Evolutionary conservation across 78 protist genomes (phyloP).

Genomic region (Pelomyxa schiedti): DNA sequence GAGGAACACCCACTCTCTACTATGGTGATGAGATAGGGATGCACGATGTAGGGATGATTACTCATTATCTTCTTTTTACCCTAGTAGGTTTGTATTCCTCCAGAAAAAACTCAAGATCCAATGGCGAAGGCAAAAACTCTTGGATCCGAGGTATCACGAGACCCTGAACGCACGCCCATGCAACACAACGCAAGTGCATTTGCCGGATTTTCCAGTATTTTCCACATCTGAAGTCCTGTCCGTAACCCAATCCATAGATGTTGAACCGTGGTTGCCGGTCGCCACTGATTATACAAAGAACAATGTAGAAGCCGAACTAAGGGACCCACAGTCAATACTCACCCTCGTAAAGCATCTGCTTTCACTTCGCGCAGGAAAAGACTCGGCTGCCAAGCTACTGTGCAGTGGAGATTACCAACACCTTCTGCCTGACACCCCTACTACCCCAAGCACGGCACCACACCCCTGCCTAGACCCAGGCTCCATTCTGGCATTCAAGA

Average conservation of each 20-base stretch:
- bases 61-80: not conserved
- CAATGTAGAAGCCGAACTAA: not conserved
- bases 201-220: constrained; percentile 10
- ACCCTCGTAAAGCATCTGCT: not conserved
- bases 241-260: not conserved
- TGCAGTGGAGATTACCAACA: not conserved
- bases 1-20: constrained; percentile 10
- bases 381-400: not conserved
- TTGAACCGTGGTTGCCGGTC: not conserved
- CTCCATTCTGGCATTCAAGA: not conserved
- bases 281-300: not conserved
- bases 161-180: constrained; percentile 11
- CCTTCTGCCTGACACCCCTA: not conserved
- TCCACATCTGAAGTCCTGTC: no score
- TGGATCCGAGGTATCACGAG: no score
- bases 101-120: not conserved
- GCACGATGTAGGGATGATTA: not conserved
- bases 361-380: not conserved
- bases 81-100: not conserved
- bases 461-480: not conserved
- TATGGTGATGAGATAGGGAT: not conserved
- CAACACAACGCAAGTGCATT: not conserved
- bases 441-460: not conserved
- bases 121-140: no score
- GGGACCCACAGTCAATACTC: not conserved